These are phyloP conservation scores for Fomes fomentarius DNA, from an alignment of 1,284 basidiomycete species.

Conservation along the genomic window DNA sequence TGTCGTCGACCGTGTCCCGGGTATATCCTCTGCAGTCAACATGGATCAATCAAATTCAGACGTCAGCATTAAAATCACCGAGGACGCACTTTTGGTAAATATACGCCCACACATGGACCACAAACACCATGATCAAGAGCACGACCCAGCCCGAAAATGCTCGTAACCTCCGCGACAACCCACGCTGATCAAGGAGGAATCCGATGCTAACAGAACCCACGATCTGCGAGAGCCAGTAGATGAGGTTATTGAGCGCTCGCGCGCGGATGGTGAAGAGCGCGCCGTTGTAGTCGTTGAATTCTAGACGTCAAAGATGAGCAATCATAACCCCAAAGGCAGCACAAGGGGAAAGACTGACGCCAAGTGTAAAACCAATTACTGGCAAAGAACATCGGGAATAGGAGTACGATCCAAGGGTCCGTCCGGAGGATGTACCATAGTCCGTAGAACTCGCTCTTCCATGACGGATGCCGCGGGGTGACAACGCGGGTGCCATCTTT, in stretches of 20 bases:
- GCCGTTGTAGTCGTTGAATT: constrained; percentile 70
- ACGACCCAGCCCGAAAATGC: constrained; percentile 67
- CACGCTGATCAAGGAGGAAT: constrained; percentile 58
- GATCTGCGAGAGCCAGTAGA: constrained; percentile 73
- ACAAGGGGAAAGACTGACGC: constrained; percentile 45
- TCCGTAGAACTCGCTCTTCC: constrained; percentile 60
- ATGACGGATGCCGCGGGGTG: constrained; percentile 64
- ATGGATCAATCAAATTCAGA: neutral
- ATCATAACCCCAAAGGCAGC: neutral
- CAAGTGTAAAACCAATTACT: constrained; percentile 82
- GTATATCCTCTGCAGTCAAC: constrained; percentile 56
- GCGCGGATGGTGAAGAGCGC: constrained; percentile 70
- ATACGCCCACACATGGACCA: constrained; percentile 70
- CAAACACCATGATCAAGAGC: constrained; percentile 62
- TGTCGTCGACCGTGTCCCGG: constrained; percentile 47
- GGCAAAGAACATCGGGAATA: constrained; percentile 58
- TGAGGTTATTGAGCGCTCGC: constrained; percentile 66
- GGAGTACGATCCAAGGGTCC: constrained; percentile 52
- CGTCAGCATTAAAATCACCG: neutral
- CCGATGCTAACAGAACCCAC: constrained; percentile 67
- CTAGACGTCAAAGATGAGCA: constrained; percentile 31
- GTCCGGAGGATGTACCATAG: constrained; percentile 52
- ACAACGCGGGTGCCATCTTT: constrained; percentile 73
- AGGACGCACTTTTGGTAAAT: constrained; percentile 64
- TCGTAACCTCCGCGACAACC: constrained; percentile 57